Base-by-base conservation (phyloP, 2,329 filamentous ascomycete species). In the Paracoccidioides lutzii region DNA sequence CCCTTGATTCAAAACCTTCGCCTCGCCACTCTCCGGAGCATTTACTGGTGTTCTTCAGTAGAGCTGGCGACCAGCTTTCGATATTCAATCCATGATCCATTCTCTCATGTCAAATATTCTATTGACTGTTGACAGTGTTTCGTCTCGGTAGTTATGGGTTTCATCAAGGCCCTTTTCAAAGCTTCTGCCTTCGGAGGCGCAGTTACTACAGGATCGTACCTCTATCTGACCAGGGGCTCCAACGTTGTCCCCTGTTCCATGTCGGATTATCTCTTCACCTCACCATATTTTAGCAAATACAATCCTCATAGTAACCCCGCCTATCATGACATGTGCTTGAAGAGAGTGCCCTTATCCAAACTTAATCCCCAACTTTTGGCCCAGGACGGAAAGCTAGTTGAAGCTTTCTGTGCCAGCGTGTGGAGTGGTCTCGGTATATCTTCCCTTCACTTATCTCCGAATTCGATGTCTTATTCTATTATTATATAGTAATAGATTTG, bases 331-430 rank as follows among this genome's bases (percentile, higher is more conserved):
- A 69, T 85, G 9, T 83, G 80, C 62, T 72, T 86, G 60, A 80
- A 81, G 60, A 76, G 75, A 40, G 76, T 88, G 0, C 81, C 84
- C 0, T 65, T 89, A 51, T 73, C 72, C 49, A 80, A 82, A 64
- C 81, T 89, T 58, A 78, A 80, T 35, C 83, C 84, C 0, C 79
- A 84, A 59, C 72, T 88, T 54, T 70, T 87, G 12, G 74, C 84
- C 64, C 77, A 80, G 60, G 81, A 79, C 64, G 76, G 77, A 37
- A 76, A 81, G 60, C 72, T 87, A 51, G 78, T 79, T 1, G 75
- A 85, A 61, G 81, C 80, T 60, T 86, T 87, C 65, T 85, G 82
- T 65, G 80, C 81, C 10, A 83, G 83, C 46, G 71, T 86, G 51
- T 88, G 81, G 84, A 78, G 79, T 59, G 82, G 81, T 55, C 76